These are phyloP conservation scores for Priceomyces carsonii DNA, from an alignment of 805 yeast genomes.

Conservation along the genomic window DNA sequence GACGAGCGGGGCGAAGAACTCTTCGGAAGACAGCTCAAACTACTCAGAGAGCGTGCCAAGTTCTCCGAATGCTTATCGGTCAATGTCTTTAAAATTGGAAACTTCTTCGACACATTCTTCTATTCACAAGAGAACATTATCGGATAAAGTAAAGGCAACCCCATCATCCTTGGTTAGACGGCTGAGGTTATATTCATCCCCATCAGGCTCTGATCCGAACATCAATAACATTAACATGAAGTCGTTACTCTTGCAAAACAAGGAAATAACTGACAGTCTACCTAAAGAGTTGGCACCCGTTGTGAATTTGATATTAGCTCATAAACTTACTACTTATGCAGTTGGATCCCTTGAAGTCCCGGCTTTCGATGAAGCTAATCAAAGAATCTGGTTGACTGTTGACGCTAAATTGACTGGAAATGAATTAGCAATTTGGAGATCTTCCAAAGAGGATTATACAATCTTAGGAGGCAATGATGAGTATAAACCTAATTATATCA, in stretches of 20 bases:
- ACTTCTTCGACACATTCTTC: slow-evolving; percentile 1
- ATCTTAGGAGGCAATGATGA: slow-evolving; percentile 34
- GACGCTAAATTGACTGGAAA: slow-evolving; percentile 50
- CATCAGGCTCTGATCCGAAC: slow-evolving; percentile 11
- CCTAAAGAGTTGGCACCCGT: slow-evolving; percentile 74
- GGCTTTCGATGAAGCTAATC: slow-evolving; percentile 18
- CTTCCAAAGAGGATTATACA: slow-evolving; percentile 26
- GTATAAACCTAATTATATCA: slow-evolving; percentile 52
- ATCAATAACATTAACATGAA: slow-evolving; percentile 10
- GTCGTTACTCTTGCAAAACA: slow-evolving; percentile 18
- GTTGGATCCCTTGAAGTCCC: slow-evolving; percentile 48
- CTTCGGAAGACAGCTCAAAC: neutral
- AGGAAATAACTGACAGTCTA: slow-evolving; percentile 23
- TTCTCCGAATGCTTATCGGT: slow-evolving; percentile 5
- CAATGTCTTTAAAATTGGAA: slow-evolving; percentile 1
- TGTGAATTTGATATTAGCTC: slow-evolving; percentile 68
- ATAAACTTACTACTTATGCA: slow-evolving; percentile 63
- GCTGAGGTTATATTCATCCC: slow-evolving; percentile 26
- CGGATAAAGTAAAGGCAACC: slow-evolving; percentile 30
- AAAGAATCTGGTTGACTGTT: slow-evolving; percentile 32
- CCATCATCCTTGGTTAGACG: slow-evolving; percentile 37
- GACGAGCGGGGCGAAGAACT: no score
- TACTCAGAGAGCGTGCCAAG: slow-evolving; percentile 4
- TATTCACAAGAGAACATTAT: slow-evolving; percentile 19
- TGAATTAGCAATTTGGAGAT: slow-evolving; percentile 52